Evolutionary conservation across 2,329 filamentous ascomycete species (phyloP).

Genomic region (Aspergillus floridensis): DNA sequence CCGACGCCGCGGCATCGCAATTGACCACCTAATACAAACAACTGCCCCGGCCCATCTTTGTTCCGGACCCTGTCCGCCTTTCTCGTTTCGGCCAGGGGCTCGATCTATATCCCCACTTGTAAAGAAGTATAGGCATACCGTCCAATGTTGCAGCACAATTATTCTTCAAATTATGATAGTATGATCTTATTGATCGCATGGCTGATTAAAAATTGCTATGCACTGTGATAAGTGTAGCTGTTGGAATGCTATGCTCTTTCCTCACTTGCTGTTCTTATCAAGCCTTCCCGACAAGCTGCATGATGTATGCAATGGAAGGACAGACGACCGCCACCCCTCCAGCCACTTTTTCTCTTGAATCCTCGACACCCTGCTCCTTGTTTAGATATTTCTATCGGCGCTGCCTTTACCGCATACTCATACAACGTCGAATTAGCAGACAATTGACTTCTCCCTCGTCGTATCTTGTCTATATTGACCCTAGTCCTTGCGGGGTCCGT

Average conservation of each 20-base stretch:
- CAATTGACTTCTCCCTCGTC: background rate
- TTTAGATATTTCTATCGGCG: background rate
- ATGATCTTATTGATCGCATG: background rate
- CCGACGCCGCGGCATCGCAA: constrained; percentile 19
- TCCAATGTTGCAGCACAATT: background rate
- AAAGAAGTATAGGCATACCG: constrained; percentile 5
- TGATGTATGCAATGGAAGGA: background rate
- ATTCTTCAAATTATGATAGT: background rate
- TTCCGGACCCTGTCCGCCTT: background rate
- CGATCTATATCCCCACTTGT: constrained; percentile 9
- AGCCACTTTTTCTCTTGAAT: background rate
- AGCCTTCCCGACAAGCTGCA: background rate
- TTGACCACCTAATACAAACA: constrained; percentile 33
- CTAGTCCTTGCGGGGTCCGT: constrained; percentile 2
- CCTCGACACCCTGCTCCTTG: background rate
- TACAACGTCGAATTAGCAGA: background rate
- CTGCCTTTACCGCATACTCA: background rate
- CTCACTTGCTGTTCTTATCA: constrained; percentile 8
- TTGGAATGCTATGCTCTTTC: background rate
- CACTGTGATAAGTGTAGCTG: background rate
- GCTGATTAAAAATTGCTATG: background rate
- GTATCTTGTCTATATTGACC: background rate
- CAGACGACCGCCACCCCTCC: constrained; percentile 3
- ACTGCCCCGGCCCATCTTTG: background rate
- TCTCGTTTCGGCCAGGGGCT: background rate